phyloP scores from a whole-genome alignment of 441 rosid species.

The Sinapis alba region DNA sequence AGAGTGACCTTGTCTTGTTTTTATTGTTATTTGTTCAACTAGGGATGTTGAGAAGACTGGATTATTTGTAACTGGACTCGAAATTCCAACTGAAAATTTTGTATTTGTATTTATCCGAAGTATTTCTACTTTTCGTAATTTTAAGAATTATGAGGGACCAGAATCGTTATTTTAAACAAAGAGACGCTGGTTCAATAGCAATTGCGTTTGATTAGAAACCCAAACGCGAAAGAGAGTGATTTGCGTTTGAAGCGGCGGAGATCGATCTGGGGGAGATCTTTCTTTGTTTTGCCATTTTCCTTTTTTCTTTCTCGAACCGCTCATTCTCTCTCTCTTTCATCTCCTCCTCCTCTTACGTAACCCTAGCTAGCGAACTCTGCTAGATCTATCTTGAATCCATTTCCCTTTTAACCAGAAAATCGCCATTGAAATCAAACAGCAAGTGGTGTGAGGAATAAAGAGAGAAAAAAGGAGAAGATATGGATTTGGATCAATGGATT shows the following conservation, averaged over 20 bases:
- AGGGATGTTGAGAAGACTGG: not conserved
- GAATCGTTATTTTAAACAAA: not conserved
- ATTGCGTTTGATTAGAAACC: constrained; percentile 1
- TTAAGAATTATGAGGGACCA: not conserved
- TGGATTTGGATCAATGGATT: constrained; percentile 99
- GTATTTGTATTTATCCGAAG: not conserved
- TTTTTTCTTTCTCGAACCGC: constrained; percentile 7
- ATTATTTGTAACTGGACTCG: not conserved
- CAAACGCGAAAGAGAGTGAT: constrained; percentile 10
- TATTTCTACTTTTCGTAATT: constrained; percentile 4
- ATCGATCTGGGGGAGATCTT: constrained; percentile 29
- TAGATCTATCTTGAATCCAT: constrained; percentile 36
- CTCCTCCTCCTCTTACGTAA: constrained; percentile 28
- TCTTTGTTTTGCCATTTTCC: not conserved
- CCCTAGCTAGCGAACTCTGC: constrained; percentile 37
- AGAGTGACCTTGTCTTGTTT: not conserved
- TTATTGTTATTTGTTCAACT: not conserved
- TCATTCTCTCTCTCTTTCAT: constrained; percentile 21
- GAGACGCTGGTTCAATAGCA: not conserved
- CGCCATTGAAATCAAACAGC: constrained; percentile 26
- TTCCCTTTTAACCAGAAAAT: no score
- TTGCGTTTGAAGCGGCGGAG: constrained; percentile 36
- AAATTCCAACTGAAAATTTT: not conserved
- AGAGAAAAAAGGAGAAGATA: constrained; percentile 16
- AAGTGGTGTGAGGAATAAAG: constrained; percentile 11